Base-by-base conservation (phyloP, 2,329 filamentous ascomycete genomes). In the Ilyonectria sp. region DNA sequence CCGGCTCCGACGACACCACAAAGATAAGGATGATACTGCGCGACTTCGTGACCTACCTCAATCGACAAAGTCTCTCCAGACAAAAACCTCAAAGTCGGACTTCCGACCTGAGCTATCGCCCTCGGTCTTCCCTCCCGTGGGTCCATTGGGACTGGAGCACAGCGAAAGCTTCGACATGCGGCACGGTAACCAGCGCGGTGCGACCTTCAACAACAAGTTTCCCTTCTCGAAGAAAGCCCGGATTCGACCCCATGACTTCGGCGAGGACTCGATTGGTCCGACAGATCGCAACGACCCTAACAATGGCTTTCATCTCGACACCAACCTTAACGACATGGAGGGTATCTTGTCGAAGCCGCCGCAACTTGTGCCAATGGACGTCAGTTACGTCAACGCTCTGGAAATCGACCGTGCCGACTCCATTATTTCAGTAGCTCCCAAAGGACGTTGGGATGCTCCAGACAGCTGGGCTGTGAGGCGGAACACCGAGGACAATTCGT, bases 381-480 rank as follows among this genome's bases (percentile, higher is more conserved):
- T 86, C 71, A 81, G 84, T 69, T 86, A 86, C 63, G 80, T 87
- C 65, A 82, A 80, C 29, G 80, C 79, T 19, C 70, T 82, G 31
- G 85, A 87, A 40, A 78, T 80, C 31, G 85, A 88, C 26, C 81
- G 77, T 52, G 73, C 76, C 29, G 79, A 80, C 44, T 79, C 79
- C 19, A 67, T 78, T 26, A 68, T 75, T 31, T 80, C 79, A 19
- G 74, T 74, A 33, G 64, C 76, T 2, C 82, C 82, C 3, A 84
- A 85, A 62, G 90, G 91, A 2, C 89, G 90, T 4, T 99, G 95
- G 95, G 93, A 97, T 79, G 95, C 95, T 4, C 95, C 96, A 1
- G 95, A 98, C 79, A 98, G 95, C 79, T 99, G 96, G 96, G 94
- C 93, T 57, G 95, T 98, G 29, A 93, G 93, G 73, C 91, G 90